Percentiles rank a stretch among this genome's conserved stretches.
phyloP scores from a whole-genome alignment of 495 filamentous ascomycete species.

The Aspergillus biplanus region DNA sequence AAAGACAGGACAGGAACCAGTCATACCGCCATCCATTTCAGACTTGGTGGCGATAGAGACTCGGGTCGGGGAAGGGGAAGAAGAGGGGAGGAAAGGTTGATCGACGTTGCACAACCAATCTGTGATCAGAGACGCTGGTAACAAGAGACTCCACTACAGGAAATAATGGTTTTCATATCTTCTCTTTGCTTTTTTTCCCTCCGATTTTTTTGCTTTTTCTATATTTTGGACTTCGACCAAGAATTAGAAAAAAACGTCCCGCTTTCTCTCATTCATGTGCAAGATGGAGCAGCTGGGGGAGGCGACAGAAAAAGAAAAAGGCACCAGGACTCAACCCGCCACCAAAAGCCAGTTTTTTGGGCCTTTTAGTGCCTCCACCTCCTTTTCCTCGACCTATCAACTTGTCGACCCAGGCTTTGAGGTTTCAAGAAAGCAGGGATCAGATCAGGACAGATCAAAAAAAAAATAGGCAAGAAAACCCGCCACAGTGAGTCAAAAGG shows the following conservation, averaged over 20 bases:
- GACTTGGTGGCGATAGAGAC: conserved; percentile 13
- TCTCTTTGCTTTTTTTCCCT: neutral
- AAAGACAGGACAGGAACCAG: conserved; percentile 7
- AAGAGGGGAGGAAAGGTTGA: conserved; percentile 11
- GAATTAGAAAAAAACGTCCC: neutral
- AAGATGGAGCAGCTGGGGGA: neutral
- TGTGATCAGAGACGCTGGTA: neutral
- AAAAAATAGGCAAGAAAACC: neutral
- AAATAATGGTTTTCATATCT: neutral
- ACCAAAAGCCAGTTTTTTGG: conserved; percentile 7
- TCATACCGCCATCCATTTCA: conserved; percentile 2
- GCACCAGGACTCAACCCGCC: conserved; percentile 5
- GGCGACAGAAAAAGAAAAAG: neutral
- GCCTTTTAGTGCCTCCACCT: neutral
- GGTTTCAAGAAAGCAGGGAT: conserved; percentile 8
- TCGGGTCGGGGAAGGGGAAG: conserved; percentile 2
- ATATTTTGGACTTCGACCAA: no score
- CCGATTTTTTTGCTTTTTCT: no score
- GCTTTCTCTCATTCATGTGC: neutral
- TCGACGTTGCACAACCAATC: conserved; percentile 18
- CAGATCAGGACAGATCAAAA: neutral
- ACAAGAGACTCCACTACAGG: neutral
- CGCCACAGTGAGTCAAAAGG: conserved; percentile 6
- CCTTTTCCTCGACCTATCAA: neutral
- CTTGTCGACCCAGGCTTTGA: neutral